Conservation (phyloP, 2,329 filamentous ascomycete genomes). For the Sporothrix luriei region DNA sequence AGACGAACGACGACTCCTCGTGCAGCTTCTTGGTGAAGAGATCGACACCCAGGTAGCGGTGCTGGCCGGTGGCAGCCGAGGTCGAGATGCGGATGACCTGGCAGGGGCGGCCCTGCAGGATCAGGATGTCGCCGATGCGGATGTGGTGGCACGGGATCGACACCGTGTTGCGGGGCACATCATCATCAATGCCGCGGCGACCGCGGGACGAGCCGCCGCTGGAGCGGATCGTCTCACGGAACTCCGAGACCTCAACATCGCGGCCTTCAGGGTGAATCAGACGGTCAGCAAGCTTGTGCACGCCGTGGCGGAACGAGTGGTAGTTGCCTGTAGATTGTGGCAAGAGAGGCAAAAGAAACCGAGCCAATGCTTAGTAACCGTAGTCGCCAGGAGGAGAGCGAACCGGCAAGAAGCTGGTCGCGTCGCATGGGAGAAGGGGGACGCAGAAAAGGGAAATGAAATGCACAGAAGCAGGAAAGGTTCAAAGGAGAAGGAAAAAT, state of each 20-base stretch:
- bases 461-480: conserved; percentile 9
- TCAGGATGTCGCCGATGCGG: conserved; percentile 96
- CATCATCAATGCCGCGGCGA: conserved; percentile 43
- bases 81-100: conserved; percentile 99
- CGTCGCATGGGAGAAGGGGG: background rate
- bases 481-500: conserved; percentile 11
- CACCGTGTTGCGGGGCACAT: conserved; percentile 73
- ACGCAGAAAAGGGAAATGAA: background rate
- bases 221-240: conserved; percentile 46
- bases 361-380: conserved; percentile 30
- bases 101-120: conserved; percentile 98
- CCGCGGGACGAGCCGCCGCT: conserved; percentile 38
- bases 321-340: conserved; percentile 52
- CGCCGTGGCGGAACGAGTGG: conserved; percentile 60
- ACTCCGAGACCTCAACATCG: conserved; percentile 54
- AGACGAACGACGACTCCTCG: conserved; percentile 97
- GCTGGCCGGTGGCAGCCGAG: conserved; percentile 95
- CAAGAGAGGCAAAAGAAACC: background rate
- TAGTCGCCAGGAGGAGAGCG: conserved; percentile 34
- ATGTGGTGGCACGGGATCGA: conserved; percentile 99
- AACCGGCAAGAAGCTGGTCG: conserved; percentile 23
- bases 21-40: conserved; percentile 99
- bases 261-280: conserved; percentile 54
- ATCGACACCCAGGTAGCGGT: conserved; percentile 99
- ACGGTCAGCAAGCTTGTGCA: conserved; percentile 62